phyloP scores from a whole-genome alignment of 768 basidiomycete species.

The Amanita polypyramis region DNA sequence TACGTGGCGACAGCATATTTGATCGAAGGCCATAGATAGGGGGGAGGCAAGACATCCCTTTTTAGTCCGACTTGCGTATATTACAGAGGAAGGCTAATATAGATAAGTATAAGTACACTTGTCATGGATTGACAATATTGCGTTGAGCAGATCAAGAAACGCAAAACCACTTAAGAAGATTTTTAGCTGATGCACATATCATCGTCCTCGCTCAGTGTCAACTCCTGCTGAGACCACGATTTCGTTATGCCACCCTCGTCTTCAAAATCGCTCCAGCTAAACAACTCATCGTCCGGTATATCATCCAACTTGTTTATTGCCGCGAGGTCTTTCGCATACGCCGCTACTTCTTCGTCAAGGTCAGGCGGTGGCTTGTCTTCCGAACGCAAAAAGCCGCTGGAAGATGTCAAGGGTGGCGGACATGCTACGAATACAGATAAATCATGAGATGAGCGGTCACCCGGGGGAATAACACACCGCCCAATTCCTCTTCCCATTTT shows the following conservation, averaged over 20 bases:
- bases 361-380: conserved; percentile 29
- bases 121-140: neutral
- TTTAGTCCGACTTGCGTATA: neutral
- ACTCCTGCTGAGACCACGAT: neutral
- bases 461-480: neutral
- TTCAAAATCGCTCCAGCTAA: conserved; percentile 24
- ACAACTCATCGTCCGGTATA: conserved; percentile 31
- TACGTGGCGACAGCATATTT: neutral
- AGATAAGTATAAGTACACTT: neutral
- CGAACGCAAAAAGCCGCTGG: conserved; percentile 1
- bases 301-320: conserved; percentile 38
- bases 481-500: conserved; percentile 50
- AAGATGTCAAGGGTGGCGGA: conserved; percentile 6
- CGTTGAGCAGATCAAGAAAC: neutral
- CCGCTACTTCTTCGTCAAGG: conserved; percentile 42
- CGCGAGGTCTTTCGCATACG: conserved; percentile 45
- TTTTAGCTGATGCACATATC: conserved; percentile 22
- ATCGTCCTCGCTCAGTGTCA: conserved; percentile 13
- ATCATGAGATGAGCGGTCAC: neutral
- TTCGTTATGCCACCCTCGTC: conserved; percentile 9
- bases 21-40: neutral
- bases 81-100: neutral
- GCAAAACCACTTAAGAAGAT: neutral
- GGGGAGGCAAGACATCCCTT: neutral
- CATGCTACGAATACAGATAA: neutral